Conservation (phyloP, 2,329 filamentous ascomycete genomes). For the Neofusicoccum cordaticola region DNA sequence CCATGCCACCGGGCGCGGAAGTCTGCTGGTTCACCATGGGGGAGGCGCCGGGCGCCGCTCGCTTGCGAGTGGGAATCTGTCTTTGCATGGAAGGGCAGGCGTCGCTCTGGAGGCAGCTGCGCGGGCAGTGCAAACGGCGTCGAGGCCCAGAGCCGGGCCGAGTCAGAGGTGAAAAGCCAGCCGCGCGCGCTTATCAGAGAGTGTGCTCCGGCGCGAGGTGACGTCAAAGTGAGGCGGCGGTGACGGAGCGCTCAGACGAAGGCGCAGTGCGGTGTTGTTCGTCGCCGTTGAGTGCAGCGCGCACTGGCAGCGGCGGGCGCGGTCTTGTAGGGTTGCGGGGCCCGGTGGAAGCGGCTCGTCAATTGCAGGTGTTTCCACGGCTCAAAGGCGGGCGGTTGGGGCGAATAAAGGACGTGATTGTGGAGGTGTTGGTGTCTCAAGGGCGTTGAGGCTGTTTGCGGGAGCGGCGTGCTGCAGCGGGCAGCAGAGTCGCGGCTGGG, state of each 20-base stretch:
- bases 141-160: conserved; percentile 8
- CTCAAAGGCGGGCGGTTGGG: background rate
- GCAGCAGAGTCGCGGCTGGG: background rate
- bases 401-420: background rate
- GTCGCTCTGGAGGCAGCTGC: background rate
- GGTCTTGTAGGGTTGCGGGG: conserved; percentile 11
- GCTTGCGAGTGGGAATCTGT: conserved; percentile 56
- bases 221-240: background rate
- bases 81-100: conserved; percentile 4
- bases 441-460: background rate
- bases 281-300: background rate
- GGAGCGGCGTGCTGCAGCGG: background rate
- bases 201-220: background rate
- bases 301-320: background rate
- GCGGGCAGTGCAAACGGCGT: background rate
- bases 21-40: conserved; percentile 58
- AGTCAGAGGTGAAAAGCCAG: conserved; percentile 12
- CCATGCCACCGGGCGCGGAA: conserved; percentile 28
- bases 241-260: background rate
- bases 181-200: conserved; percentile 1
- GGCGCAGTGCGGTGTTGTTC: background rate
- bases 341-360: background rate
- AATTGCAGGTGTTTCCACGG: conserved; percentile 9
- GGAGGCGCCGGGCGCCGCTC: conserved; percentile 68
- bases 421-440: background rate